These are phyloP conservation scores for Astragalus glycyphyllos DNA, from an alignment of 306 rosid genomes.

Conservation along the genomic window DNA sequence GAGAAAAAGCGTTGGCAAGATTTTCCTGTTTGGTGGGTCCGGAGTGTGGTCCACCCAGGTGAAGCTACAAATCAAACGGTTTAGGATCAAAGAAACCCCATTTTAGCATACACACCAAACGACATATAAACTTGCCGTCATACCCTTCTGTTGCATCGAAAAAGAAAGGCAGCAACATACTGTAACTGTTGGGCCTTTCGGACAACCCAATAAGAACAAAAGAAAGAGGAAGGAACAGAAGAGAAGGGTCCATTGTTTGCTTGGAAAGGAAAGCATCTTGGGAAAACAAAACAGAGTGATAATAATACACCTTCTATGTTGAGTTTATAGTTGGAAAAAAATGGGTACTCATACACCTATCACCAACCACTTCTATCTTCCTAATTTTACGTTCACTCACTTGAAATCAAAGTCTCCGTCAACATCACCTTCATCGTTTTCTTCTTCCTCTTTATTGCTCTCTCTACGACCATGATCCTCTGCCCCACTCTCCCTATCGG, in stretches of 20 bases:
- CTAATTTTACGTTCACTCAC: slow-evolving; percentile 61
- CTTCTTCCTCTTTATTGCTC: slow-evolving; percentile 39
- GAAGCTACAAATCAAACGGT: too few species aligned
- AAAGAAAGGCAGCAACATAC: too few species aligned
- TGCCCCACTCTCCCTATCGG: slow-evolving; percentile 57
- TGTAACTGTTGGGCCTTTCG: too few species aligned
- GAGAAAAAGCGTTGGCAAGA: too few species aligned
- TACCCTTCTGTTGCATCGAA: too few species aligned
- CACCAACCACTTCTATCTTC: slow-evolving; percentile 53
- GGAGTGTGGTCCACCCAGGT: too few species aligned
- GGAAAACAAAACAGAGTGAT: slow-evolving; percentile 31
- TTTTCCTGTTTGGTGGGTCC: too few species aligned
- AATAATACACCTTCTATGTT: neutral
- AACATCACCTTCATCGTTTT: slow-evolving; percentile 42
- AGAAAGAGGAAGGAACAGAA: neutral
- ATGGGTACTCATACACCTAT: slow-evolving; percentile 57
- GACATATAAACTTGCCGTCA: too few species aligned
- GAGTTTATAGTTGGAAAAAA: slow-evolving; percentile 48
- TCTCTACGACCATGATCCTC: slow-evolving; percentile 76
- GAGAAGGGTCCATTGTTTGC: slow-evolving; percentile 19
- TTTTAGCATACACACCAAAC: too few species aligned
- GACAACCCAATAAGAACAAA: neutral
- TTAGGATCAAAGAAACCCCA: too few species aligned
- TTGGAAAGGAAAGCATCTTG: slow-evolving; percentile 29
- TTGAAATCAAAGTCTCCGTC: slow-evolving; percentile 72